Conservation (phyloP, 2,329 filamentous ascomycete genomes). For the Ceratocystis variospora region DNA sequence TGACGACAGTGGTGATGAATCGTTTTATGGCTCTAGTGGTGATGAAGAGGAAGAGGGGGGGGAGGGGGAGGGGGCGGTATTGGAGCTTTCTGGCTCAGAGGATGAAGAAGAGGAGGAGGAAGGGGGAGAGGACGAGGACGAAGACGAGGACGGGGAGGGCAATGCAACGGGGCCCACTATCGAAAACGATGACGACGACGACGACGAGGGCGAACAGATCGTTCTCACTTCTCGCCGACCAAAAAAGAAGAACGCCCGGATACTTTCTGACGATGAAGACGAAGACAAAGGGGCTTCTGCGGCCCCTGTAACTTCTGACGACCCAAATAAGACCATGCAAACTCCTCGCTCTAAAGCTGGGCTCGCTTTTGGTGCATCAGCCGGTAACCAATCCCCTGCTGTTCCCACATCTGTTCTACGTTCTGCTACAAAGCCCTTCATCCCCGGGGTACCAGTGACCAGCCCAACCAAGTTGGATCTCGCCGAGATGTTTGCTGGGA, state of each 20-base stretch:
- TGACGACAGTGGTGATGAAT: conserved; percentile 44
- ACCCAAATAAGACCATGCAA: conserved; percentile 22
- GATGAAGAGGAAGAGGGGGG: conserved; percentile 28
- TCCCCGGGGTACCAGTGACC: conserved; percentile 51
- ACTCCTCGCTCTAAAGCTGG: conserved; percentile 37
- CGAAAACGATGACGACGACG: conserved; percentile 29
- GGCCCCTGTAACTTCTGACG: not conserved
- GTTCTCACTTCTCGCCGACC: conserved; percentile 37
- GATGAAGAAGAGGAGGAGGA: conserved; percentile 28
- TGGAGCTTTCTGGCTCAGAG: conserved; percentile 35
- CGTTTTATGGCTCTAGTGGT: conserved; percentile 33
- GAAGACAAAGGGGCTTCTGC: conserved; percentile 25
- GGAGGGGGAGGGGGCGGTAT: conserved; percentile 26
- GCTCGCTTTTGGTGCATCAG: conserved; percentile 31
- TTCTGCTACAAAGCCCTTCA: conserved; percentile 54
- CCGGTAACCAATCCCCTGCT: conserved; percentile 28
- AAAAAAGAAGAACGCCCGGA: conserved; percentile 37
- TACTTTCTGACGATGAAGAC: conserved; percentile 56
- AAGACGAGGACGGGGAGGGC: conserved; percentile 27
- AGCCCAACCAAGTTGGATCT: conserved; percentile 56
- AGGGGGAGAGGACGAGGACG: conserved; percentile 26
- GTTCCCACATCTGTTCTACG: conserved; percentile 51
- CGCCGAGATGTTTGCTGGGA: conserved; percentile 83
- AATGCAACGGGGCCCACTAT: conserved; percentile 24
- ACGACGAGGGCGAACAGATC: conserved; percentile 29